Percentiles rank a stretch among this genome's conserved stretches.
Evolutionary conservation across 225 moss, liverwort and hornwort species (phyloP).

Genomic region (Sphagnum tenellum): DNA sequence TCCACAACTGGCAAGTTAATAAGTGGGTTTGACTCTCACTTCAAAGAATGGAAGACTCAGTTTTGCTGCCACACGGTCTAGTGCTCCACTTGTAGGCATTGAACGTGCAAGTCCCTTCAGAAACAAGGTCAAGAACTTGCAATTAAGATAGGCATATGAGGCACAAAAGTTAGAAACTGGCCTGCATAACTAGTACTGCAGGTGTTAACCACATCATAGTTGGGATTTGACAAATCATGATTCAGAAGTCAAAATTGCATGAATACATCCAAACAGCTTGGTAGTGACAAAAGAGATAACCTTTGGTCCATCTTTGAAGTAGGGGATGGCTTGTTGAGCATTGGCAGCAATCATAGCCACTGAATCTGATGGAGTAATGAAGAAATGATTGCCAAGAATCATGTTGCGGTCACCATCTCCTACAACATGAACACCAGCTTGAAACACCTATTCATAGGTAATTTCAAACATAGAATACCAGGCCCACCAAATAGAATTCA

Average conservation of each 20-base stretch:
- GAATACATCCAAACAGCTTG: neutral
- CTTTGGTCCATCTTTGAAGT: slow-evolving; percentile 61
- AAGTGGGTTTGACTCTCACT: slow-evolving; percentile 4
- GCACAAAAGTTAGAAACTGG: neutral
- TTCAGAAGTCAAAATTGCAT: neutral
- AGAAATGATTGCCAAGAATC: slow-evolving; percentile 90
- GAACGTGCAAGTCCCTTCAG: slow-evolving; percentile 85
- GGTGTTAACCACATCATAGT: too few relatives aligned
- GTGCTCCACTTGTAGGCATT: slow-evolving; percentile 89
- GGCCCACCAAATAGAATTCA: too few relatives aligned
- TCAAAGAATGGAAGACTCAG: slow-evolving; percentile 70
- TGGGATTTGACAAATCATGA: too few relatives aligned
- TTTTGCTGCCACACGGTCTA: slow-evolving; percentile 74
- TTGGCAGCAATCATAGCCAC: slow-evolving; percentile 95
- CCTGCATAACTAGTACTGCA: too few relatives aligned
- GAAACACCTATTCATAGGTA: neutral
- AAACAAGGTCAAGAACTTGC: neutral
- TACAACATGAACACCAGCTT: slow-evolving; percentile 7
- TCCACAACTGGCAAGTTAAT: too few relatives aligned
- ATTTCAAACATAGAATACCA: neutral
- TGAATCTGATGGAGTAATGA: slow-evolving; percentile 91
- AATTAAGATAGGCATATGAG: neutral
- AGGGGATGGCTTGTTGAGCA: slow-evolving; percentile 70
- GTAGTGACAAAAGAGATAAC: neutral
- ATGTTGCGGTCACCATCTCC: slow-evolving; percentile 95